Evolutionary conservation across 352 stramenopile genomes (phyloP), one percentile per base, ranked within the genome.

Genomic region (Thalassiosira exigua): DNA sequence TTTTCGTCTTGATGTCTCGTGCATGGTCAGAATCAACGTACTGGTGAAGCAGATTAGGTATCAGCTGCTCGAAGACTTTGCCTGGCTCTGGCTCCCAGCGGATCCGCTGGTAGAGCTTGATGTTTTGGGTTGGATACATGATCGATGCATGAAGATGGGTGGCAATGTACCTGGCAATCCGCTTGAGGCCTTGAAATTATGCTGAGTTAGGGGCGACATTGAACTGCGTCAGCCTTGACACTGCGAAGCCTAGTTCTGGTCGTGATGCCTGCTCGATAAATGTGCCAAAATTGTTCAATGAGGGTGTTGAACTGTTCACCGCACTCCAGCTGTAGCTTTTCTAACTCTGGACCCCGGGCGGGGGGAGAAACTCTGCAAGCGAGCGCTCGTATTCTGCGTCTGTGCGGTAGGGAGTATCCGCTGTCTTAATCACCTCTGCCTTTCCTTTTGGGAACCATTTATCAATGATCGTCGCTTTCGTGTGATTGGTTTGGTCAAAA

Each of bases 401-500:
- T 33, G 62, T 61, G 14, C 62, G 26, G 30, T 46, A 72, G 3
- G 62, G 62, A 32, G 62, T 72, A 36, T 72, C 14, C 2, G 41
- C 62, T 32, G 62, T 12, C 21, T 72, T 72, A n/a, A 72, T 21
- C 27, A 21, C 17, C 22, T 41, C 29, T 50, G 17, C 42, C 33
- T 17, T 59, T 62, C 4, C 48, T 11, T 50, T 41, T 46, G 48
- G 62, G 22, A 62, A 62, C 22, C 21, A 72, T 7, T 50, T 33
- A 12, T 44, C 62, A 52, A 62, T 4, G 24, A 72, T 72, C 1
- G 22, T 52, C n/a, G 54, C 39, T 33, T 72, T n/a, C 21, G 61
- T 72, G 32, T 72, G 62, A 17, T 72, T 4, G 4, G 62, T 62
- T 52, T 70, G 60, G 32, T 70, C 42, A 19, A 70, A 59, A 19